phyloP scores from a whole-genome alignment of 1,139 yeast genomes.

The Diutina sp. region DNA sequence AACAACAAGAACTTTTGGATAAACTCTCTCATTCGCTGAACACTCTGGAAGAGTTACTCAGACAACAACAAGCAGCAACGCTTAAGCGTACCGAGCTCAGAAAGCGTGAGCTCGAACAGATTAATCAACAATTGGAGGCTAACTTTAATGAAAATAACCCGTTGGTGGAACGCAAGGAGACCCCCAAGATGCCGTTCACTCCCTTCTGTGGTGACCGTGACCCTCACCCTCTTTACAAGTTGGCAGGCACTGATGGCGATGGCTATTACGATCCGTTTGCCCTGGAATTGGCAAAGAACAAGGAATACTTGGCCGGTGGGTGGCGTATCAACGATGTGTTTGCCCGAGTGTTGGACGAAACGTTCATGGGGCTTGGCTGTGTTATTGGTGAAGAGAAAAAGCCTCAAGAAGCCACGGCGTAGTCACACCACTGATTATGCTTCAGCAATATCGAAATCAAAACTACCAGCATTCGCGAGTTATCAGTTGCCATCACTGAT shows the following conservation, averaged over 20 bases:
- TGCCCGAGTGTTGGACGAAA: conserved; percentile 71
- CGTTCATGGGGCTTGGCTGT: conserved; percentile 83
- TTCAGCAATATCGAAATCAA: too few relatives aligned
- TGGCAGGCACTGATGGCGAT: background rate
- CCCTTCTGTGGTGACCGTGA: conserved; percentile 91
- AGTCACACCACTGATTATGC: too few relatives aligned
- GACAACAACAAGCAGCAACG: conserved; percentile 26
- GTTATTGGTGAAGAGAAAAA: conserved; percentile 57
- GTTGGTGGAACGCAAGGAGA: conserved; percentile 7
- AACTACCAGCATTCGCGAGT: too few relatives aligned
- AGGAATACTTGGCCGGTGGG: conserved; percentile 76
- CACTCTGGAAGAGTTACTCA: conserved; percentile 40
- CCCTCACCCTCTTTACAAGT: conserved; percentile 14
- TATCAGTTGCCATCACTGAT: background rate
- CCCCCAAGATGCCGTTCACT: conserved; percentile 56
- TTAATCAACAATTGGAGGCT: conserved; percentile 38
- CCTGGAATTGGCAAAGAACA: conserved; percentile 45
- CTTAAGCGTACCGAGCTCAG: conserved; percentile 54
- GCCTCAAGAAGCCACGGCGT: background rate
- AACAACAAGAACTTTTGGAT: conserved; percentile 58
- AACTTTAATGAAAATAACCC: conserved; percentile 12
- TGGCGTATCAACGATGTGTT: conserved; percentile 62
- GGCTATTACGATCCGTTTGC: conserved; percentile 33
- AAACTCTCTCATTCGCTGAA: conserved; percentile 43
- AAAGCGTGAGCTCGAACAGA: conserved; percentile 52